phyloP scores from a whole-genome alignment of 2,329 filamentous ascomycete species.

The Penicillium sp. region DNA sequence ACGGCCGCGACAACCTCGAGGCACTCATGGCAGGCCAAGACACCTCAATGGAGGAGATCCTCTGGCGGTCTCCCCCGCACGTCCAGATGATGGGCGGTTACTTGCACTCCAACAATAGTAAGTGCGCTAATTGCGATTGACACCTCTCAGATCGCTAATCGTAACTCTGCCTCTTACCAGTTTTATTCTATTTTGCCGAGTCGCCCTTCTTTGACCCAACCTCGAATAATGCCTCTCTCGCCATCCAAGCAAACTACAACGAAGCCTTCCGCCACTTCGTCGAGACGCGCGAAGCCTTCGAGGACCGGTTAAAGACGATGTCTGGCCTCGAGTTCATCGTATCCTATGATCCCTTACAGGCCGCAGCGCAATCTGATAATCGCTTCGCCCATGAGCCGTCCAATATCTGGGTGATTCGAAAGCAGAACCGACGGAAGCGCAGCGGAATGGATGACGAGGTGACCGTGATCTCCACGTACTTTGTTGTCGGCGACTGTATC shows the following conservation, averaged over 20 bases:
- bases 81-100: constrained; percentile 52
- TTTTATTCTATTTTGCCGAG: constrained; percentile 66
- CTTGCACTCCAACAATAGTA: constrained; percentile 52
- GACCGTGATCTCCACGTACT: constrained; percentile 62
- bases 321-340: constrained; percentile 65
- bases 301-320: constrained; percentile 58
- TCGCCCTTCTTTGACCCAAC: constrained; percentile 67
- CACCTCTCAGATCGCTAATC: neutral
- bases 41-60: constrained; percentile 48
- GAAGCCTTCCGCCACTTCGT: constrained; percentile 55
- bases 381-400: constrained; percentile 51
- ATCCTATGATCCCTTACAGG: constrained; percentile 59
- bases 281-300: constrained; percentile 61
- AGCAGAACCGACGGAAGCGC: constrained; percentile 57
- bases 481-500: constrained; percentile 63
- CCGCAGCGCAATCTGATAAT: constrained; percentile 46
- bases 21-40: constrained; percentile 41
- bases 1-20: neutral
- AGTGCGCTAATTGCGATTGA: constrained; percentile 10
- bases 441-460: constrained; percentile 53
- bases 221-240: constrained; percentile 63
- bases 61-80: constrained; percentile 51
- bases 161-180: constrained; percentile 31
- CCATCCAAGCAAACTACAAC: constrained; percentile 57
- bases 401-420: constrained; percentile 64